Conservation (phyloP, 768 basidiomycete species). For the Mycena filopes region DNA sequence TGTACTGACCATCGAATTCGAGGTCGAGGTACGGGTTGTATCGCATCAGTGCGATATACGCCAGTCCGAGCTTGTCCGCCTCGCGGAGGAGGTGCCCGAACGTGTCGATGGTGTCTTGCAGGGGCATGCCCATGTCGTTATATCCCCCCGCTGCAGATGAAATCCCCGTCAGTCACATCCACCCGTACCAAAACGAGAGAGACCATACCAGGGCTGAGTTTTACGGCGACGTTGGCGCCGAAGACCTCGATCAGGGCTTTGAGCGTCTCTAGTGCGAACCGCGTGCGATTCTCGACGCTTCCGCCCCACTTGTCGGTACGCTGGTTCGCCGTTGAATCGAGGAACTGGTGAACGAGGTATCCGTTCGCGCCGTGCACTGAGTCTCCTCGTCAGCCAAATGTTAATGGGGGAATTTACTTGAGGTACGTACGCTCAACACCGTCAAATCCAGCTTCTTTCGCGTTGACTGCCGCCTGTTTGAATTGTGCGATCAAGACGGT, state of each 20-base stretch:
- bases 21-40: slow-evolving; percentile 41
- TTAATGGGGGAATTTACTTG: neutral
- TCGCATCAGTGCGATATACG: slow-evolving; percentile 47
- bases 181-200: too few species aligned
- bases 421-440: slow-evolving; percentile 17
- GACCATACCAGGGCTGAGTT: slow-evolving; percentile 41
- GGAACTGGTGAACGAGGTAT: slow-evolving; percentile 49
- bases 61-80: slow-evolving; percentile 27
- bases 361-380: slow-evolving; percentile 41
- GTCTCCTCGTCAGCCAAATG: neutral
- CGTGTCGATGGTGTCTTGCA: slow-evolving; percentile 38
- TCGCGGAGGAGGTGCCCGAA: slow-evolving; percentile 36
- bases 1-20: slow-evolving; percentile 49
- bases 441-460: slow-evolving; percentile 34
- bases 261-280: slow-evolving; percentile 48
- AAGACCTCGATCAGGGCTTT: slow-evolving; percentile 42
- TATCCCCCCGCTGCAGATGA: neutral
- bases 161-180: neutral
- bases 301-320: slow-evolving; percentile 54
- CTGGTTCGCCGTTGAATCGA: slow-evolving; percentile 44
- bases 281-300: slow-evolving; percentile 49
- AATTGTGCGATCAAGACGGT: slow-evolving; percentile 39
- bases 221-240: slow-evolving; percentile 45
- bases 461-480: slow-evolving; percentile 46
- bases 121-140: slow-evolving; percentile 34